Evolutionary conservation across 2,329 filamentous ascomycete genomes (phyloP), one percentile per base, ranked within the genome.

Genomic region (Emergomyces orientalis): DNA sequence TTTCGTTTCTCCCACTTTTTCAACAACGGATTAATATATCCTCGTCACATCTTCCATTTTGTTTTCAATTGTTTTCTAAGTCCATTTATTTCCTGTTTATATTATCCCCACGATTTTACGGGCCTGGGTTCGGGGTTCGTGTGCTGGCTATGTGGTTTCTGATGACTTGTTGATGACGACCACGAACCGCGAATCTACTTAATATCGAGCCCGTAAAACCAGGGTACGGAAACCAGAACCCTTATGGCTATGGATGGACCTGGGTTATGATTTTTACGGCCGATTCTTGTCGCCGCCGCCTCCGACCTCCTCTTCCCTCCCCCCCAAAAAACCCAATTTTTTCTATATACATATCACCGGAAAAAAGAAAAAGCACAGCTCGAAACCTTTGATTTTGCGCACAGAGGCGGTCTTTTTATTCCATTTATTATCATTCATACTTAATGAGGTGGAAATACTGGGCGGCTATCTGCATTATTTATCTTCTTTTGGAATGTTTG

Each of bases 391-490:
- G 7, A 27, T 52, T 52, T 52, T 52, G 49, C 25, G 25, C 9
- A 30, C 13, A n/a, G 22, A 32, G 49, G 49, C 30, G 49, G 25
- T 7, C 8, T 52, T 52, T 5, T 32, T 32, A 17, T 32, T 52
- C 30, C 14, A 32, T 30, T 52, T 6, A 13, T 27, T 32, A 27
- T 45, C n/a, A 41, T 47, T 47, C 13, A 52, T 52, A 9, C 13
- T 52, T 51, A 51, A 51, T 27, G 55, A 57, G 32, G 32, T 34
- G 55, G 32, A 17, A n/a, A 56, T 57, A 57, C 37, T 57, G 55
- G 55, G 37, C 55, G 55, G 55, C 32, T 57, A 43, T 57, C 55
- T 39, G n/a, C 7, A 11, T 17, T 32, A 32, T 32, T 32, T 32
- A 32, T 32, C 39, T 43, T 32, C 52, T 19, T 55, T 55, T 19